Evolutionary conservation across 805 yeast genomes (phyloP).

Genomic region (Middelhovenomyces tepae): DNA sequence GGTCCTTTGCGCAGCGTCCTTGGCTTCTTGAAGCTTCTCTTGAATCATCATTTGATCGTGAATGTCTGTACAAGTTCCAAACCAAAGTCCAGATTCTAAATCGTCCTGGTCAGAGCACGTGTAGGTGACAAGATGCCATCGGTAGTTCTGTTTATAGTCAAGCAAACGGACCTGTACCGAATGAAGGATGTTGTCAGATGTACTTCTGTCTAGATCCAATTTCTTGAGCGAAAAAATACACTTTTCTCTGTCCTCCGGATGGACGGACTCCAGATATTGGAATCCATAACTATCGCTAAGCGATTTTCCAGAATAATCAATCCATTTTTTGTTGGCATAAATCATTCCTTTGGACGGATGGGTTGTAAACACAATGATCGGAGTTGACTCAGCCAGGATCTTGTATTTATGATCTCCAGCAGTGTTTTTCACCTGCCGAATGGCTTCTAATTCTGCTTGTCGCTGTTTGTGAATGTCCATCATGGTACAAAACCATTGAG

Average conservation of each 20-base stretch:
- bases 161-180: conserved; percentile 21
- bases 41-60: conserved; percentile 27
- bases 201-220: no score
- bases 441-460: conserved; percentile 23
- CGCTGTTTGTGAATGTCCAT: conserved; percentile 28
- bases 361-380: conserved; percentile 26
- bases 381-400: conserved; percentile 25
- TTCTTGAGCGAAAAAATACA: conserved; percentile 16
- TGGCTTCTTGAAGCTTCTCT: conserved; percentile 26
- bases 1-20: conserved; percentile 28
- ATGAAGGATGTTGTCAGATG: no score
- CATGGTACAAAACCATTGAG: conserved; percentile 27
- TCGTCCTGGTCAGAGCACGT: conserved; percentile 16
- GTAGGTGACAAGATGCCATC: conserved; percentile 26
- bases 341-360: conserved; percentile 20
- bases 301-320: conserved; percentile 22
- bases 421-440: conserved; percentile 20
- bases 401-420: conserved; percentile 26
- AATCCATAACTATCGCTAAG: conserved; percentile 19
- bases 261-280: conserved; percentile 22
- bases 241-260: conserved; percentile 25
- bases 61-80: conserved; percentile 29
- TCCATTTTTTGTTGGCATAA: conserved; percentile 27
- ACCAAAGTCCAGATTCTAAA: conserved; percentile 18
- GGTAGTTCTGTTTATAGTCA: conserved; percentile 20